Conservation (phyloP, 2,329 filamentous ascomycete species). For the Talaromyces amestolkiae region DNA sequence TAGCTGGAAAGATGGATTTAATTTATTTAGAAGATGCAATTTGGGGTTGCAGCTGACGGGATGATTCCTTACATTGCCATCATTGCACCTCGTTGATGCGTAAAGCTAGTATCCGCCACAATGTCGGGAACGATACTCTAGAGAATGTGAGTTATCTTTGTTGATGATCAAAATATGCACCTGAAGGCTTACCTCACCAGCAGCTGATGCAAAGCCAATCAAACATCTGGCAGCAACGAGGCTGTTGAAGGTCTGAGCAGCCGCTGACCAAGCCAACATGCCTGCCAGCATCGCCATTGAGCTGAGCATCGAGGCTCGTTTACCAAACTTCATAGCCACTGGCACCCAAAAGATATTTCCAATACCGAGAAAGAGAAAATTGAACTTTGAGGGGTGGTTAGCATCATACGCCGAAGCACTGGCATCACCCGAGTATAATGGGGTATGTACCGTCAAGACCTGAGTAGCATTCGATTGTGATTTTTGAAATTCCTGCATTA, state of each 20-base stretch:
- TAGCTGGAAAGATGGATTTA: background rate
- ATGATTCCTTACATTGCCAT: conserved; percentile 6
- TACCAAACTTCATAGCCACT: background rate
- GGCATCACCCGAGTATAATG: background rate
- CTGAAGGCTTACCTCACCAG: background rate
- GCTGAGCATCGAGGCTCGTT: background rate
- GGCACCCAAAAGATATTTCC: background rate
- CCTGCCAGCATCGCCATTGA: background rate
- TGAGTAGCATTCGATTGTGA: background rate
- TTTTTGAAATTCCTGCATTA: background rate
- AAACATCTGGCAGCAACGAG: conserved; percentile 3
- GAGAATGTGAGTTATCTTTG: background rate
- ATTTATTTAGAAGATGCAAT: background rate
- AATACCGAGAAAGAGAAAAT: background rate
- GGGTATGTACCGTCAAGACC: background rate
- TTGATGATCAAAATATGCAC: background rate
- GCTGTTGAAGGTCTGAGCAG: conserved; percentile 1
- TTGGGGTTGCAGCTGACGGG: background rate
- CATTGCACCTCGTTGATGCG: conserved; percentile 7
- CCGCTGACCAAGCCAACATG: background rate
- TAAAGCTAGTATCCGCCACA: conserved; percentile 4
- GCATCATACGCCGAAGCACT: background rate
- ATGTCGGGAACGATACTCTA: conserved; percentile 8
- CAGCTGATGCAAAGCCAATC: conserved; percentile 3
- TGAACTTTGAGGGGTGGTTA: background rate